phyloP scores from a whole-genome alignment of 2,329 filamentous ascomycete species.

The Claviceps sp. region DNA sequence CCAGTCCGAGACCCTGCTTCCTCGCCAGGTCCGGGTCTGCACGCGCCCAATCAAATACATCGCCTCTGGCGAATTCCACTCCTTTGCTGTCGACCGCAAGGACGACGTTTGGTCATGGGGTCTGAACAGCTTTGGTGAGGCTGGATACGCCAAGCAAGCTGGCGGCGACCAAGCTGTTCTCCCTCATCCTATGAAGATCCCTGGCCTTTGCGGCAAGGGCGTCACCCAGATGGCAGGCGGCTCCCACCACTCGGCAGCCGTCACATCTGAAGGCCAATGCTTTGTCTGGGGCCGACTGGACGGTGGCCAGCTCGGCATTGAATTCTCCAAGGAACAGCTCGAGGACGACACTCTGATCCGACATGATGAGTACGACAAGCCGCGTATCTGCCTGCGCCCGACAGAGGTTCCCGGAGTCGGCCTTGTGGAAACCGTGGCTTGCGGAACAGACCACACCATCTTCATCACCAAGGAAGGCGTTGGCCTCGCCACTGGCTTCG shows the following conservation, averaged over 20 bases:
- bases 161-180: conserved; percentile 48
- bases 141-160: conserved; percentile 47
- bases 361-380: conserved; percentile 45
- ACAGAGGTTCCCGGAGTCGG: conserved; percentile 27
- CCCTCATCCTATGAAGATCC: conserved; percentile 55
- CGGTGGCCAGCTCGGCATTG: conserved; percentile 39
- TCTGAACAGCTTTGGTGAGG: conserved; percentile 76
- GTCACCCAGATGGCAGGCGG: conserved; percentile 57
- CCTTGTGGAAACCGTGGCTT: conserved; percentile 40
- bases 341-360: conserved; percentile 37
- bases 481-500: conserved; percentile 72
- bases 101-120: conserved; percentile 72
- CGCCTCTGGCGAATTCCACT: conserved; percentile 65
- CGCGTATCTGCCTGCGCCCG: conserved; percentile 25
- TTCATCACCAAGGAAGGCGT: conserved; percentile 57
- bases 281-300: conserved; percentile 48
- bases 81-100: conserved; percentile 60
- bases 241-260: conserved; percentile 59
- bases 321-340: conserved; percentile 30
- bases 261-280: conserved; percentile 41
- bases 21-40: conserved; percentile 41
- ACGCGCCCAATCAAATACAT: conserved; percentile 44
- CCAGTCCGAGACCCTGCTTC: conserved; percentile 46
- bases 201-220: conserved; percentile 47
- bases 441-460: conserved; percentile 62